phyloP scores from a whole-genome alignment of 108 stramenopile genomes.

The Aurantiochytrium sp. region DNA sequence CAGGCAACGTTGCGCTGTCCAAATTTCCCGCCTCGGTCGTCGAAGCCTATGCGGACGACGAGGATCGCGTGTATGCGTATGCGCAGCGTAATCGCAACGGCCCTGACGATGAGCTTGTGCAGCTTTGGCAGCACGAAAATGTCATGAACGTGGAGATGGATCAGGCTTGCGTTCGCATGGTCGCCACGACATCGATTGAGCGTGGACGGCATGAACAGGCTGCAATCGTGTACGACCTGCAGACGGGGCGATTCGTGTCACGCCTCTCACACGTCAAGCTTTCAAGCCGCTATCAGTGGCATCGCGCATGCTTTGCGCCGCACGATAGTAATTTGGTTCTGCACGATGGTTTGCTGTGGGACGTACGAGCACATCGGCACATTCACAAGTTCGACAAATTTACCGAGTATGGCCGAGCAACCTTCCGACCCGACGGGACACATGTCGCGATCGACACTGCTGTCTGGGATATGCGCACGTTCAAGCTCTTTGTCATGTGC shows the following conservation, averaged over 20 bases:
- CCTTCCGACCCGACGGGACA: not conserved
- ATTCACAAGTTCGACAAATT: constrained; percentile 13
- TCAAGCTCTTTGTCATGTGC: constrained; percentile 1
- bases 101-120: not conserved
- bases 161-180: not conserved
- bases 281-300: not conserved
- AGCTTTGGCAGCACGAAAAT: not conserved
- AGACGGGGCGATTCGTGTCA: not conserved
- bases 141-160: not conserved
- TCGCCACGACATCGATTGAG: not conserved
- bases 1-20: not conserved
- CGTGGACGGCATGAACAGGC: not conserved
- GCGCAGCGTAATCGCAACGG: not conserved
- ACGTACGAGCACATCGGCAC: not conserved
- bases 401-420: not conserved
- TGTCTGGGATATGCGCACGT: constrained; percentile 11
- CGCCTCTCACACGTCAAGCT: not conserved
- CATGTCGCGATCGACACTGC: not conserved
- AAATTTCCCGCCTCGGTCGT: not conserved
- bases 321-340: not conserved
- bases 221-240: not conserved
- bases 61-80: not conserved
- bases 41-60: not conserved
- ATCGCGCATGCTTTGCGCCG: not conserved
- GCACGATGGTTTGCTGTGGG: constrained; percentile 6